Percentiles rank a stretch among this genome's conserved stretches.
Evolutionary conservation across 2,329 filamentous ascomycete genomes (phyloP).

Genomic region (Dactylella cylindrospora): DNA sequence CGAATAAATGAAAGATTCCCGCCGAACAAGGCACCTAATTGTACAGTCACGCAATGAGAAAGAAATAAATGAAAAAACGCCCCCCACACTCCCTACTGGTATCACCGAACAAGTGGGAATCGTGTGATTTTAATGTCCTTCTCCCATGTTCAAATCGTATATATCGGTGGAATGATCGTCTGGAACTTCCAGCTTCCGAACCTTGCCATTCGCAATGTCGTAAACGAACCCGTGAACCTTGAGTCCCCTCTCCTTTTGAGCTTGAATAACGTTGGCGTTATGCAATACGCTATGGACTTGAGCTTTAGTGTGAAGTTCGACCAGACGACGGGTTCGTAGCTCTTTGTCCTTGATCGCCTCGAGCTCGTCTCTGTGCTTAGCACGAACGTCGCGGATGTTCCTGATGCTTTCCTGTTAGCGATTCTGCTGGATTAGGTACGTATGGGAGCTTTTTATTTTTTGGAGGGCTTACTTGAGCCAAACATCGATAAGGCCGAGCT

Average conservation of each 20-base stretch:
- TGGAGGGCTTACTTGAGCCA: conserved; percentile 57
- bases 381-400: conserved; percentile 56
- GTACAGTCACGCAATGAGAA: too few relatives aligned
- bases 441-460: too few relatives aligned
- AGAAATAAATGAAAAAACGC: too few relatives aligned
- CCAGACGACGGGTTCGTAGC: conserved; percentile 63
- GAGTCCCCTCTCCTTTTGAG: conserved; percentile 68
- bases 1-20: too few relatives aligned
- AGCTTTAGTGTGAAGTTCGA: conserved; percentile 73
- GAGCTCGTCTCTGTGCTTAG: conserved; percentile 66
- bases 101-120: too few relatives aligned
- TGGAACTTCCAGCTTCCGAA: conserved; percentile 55
- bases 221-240: conserved; percentile 77
- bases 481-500: conserved; percentile 62
- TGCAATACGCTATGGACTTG: conserved; percentile 68
- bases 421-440: too few relatives aligned
- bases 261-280: conserved; percentile 70
- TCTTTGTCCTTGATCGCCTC: conserved; percentile 63
- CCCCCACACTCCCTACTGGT: too few relatives aligned
- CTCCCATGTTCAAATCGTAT: conserved; percentile 12
- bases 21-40: too few relatives aligned
- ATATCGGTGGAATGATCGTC: conserved; percentile 34
- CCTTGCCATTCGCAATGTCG: conserved; percentile 60
- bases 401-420: too few relatives aligned
- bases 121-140: background rate